These are phyloP conservation scores for Neurospora sp. DNA, from an alignment of 495 filamentous ascomycete genomes.

Conservation along the genomic window DNA sequence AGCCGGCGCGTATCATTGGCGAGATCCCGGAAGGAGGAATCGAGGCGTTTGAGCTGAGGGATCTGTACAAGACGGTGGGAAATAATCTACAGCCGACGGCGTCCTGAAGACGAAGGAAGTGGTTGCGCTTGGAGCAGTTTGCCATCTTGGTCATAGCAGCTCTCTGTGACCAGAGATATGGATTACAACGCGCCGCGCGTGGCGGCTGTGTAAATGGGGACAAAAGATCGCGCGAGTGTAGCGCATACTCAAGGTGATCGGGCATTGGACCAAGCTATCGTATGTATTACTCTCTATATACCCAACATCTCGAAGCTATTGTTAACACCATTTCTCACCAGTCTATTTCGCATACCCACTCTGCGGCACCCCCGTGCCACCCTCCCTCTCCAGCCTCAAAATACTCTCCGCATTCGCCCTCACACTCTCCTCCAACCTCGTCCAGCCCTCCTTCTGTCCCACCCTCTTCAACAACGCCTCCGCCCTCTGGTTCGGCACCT, in stretches of 20 bases:
- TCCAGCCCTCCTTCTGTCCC: conserved; percentile 23
- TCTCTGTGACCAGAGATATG: not conserved
- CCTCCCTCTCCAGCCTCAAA: conserved; percentile 7
- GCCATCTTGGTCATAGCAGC: not conserved
- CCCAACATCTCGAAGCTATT: not conserved
- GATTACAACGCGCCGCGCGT: not conserved
- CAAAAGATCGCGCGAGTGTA: not conserved
- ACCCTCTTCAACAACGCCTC: conserved; percentile 21
- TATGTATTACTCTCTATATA: not conserved
- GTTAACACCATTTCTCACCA: not conserved
- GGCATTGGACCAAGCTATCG: not conserved
- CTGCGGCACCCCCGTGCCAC: not conserved
- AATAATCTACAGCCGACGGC: conserved; percentile 36
- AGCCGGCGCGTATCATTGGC: conserved; percentile 71
- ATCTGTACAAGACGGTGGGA: conserved; percentile 42
- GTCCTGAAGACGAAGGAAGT: conserved; percentile 15
- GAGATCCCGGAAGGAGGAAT: conserved; percentile 72
- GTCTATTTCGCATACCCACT: not conserved
- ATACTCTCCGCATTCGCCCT: conserved; percentile 17
- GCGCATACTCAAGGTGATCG: not conserved
- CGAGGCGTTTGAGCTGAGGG: conserved; percentile 48
- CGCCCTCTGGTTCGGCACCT: conserved; percentile 22
- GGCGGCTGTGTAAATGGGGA: not conserved
- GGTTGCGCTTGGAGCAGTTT: not conserved
- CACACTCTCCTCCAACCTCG: conserved; percentile 24